These are phyloP conservation scores for Mycena polygramma DNA, from an alignment of 768 basidiomycete species.

Conservation along the genomic window DNA sequence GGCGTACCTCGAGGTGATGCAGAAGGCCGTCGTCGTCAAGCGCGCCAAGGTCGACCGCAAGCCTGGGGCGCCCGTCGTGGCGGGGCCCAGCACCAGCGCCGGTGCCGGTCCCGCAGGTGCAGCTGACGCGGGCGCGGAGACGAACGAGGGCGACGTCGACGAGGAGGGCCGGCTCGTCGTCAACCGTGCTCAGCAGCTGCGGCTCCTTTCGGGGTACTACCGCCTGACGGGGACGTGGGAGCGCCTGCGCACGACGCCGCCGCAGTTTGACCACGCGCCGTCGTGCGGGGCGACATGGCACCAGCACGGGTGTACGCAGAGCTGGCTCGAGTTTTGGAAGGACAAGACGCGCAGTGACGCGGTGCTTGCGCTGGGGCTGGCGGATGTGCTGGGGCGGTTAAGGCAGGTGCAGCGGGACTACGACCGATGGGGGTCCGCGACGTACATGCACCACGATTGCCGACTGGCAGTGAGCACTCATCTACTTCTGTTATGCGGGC, in stretches of 20 bases:
- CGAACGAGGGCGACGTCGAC: constrained; percentile 51
- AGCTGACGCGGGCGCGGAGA: constrained; percentile 6
- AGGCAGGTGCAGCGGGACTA: constrained; percentile 75
- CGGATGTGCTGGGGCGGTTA: constrained; percentile 78
- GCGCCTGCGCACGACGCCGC: constrained; percentile 66
- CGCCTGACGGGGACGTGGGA: constrained; percentile 79
- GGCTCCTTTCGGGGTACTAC: constrained; percentile 78
- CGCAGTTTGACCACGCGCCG: constrained; percentile 73
- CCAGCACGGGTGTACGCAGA: constrained; percentile 77
- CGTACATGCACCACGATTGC: constrained; percentile 88
- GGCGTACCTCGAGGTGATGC: constrained; percentile 83
- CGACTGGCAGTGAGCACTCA: constrained; percentile 51
- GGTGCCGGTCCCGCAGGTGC: constrained; percentile 3
- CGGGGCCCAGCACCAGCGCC: constrained; percentile 21
- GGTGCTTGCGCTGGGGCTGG: constrained; percentile 69
- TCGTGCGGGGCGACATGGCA: constrained; percentile 79
- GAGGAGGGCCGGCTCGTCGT: constrained; percentile 65
- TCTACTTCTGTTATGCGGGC: background rate
- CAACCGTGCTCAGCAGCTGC: constrained; percentile 69
- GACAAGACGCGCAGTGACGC: constrained; percentile 75
- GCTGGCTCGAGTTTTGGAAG: constrained; percentile 86
- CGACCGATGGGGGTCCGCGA: constrained; percentile 77
- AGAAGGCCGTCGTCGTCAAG: constrained; percentile 63
- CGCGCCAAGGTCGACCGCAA: constrained; percentile 49
- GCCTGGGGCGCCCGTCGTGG: constrained; percentile 29